These are phyloP conservation scores for Xylaria sp. DNA, from an alignment of 2,329 filamentous ascomycete genomes.

Conservation along the genomic window DNA sequence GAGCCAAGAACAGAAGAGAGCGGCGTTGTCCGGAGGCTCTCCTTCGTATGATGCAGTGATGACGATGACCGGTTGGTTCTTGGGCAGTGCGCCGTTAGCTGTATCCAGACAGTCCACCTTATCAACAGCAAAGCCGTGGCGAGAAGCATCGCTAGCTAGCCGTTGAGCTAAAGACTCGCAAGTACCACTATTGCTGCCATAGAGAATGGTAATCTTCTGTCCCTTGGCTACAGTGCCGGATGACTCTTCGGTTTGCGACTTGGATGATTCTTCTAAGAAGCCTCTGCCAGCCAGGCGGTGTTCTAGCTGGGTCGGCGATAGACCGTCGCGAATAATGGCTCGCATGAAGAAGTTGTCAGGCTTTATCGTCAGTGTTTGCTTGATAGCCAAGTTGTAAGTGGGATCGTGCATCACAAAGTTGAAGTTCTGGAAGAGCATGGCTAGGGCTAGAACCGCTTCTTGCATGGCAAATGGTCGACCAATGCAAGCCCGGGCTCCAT, in stretches of 20 bases:
- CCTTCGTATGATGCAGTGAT: conserved; percentile 77
- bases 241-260: conserved; percentile 10
- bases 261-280: conserved; percentile 19
- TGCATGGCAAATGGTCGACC: conserved; percentile 78
- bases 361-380: conserved; percentile 56
- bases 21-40: conserved; percentile 74
- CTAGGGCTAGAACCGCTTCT: conserved; percentile 66
- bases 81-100: conserved; percentile 64
- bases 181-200: conserved; percentile 76
- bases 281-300: conserved; percentile 48
- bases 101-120: conserved; percentile 64
- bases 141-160: conserved; percentile 62
- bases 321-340: conserved; percentile 52
- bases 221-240: conserved; percentile 28
- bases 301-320: conserved; percentile 54
- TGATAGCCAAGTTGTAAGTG: conserved; percentile 53
- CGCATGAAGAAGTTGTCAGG: conserved; percentile 59
- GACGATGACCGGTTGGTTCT: conserved; percentile 66
- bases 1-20: conserved; percentile 71
- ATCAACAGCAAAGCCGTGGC: conserved; percentile 63
- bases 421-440: conserved; percentile 65
- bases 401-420: conserved; percentile 64
- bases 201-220: conserved; percentile 67
- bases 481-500: conserved; percentile 73
- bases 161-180: conserved; percentile 72